Evolutionary conservation across 768 basidiomycete species (phyloP), one percentile per base, ranked within the genome.

Genomic region (Hericium rajendrae): DNA sequence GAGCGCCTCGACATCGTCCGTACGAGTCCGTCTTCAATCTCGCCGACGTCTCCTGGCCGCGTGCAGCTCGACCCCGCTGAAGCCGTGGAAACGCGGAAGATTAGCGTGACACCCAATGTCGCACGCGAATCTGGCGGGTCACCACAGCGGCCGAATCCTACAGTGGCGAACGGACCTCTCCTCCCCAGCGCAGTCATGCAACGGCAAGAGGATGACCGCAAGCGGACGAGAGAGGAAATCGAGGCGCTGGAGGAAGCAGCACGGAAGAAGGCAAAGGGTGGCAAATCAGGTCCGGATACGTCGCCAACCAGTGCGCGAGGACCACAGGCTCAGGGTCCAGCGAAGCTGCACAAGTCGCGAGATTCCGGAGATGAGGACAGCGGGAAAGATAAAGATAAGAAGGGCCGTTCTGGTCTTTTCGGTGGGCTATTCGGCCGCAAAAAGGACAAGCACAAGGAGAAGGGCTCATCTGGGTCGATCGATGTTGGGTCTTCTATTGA

Each of bases 71-170:
- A 93, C 69, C 86, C 85, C 13, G 77, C 80, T 1, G 82, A 87
- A 53, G 80, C 73, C 6, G 80, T 74, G 1, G 93, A 90, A 66
- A 93, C 92, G 6, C 79, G 80, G 55, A 85, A 88, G 62, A 74
- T 93, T 55, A 86, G 83, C 10, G 83, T 81, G 57, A 94, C 91
- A 0, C 93, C 93, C 1, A 74, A 79, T 1, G 82, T 94, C 20
- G 88, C 83, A 11, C 84, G 86, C 15, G 82, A 81, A 16, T 65
- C 66, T 15, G 76, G 71, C 32, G 76, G 72, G 32, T 63, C 52
- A n/a, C 46, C 28, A 10, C 50, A 57, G 38, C 50, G 57, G 13
- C 58, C 60, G 22, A 32, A 32, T 40, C 51, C 15, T 62, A 67
- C 58, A 43, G 55, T 24, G 63, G 32, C 55, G 50, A 51, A 37